Evolutionary conservation across 2,329 filamentous ascomycete species (phyloP).

Genomic region (Aschersonia sp.): DNA sequence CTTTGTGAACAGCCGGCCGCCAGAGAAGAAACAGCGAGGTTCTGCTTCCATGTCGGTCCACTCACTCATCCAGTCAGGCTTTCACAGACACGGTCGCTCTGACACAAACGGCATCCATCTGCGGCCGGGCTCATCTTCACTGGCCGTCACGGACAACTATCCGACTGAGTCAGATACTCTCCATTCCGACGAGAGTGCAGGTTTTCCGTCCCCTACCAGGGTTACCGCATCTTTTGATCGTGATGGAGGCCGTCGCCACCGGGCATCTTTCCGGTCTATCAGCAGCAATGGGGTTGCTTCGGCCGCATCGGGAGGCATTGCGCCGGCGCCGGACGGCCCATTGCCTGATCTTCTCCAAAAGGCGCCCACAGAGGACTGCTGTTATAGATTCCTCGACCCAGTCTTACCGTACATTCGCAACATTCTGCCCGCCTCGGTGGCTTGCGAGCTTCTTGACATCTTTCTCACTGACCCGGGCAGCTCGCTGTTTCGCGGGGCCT

Average conservation of each 20-base stretch:
- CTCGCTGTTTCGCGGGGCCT: slow-evolving; percentile 26
- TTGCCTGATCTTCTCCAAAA: slow-evolving; percentile 11
- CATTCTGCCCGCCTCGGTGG: slow-evolving; percentile 24
- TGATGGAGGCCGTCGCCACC: slow-evolving; percentile 1
- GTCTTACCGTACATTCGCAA: slow-evolving; percentile 22
- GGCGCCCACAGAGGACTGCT: slow-evolving; percentile 16
- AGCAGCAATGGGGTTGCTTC: slow-evolving; percentile 5
- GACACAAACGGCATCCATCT: background rate
- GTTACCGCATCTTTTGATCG: slow-evolving; percentile 2
- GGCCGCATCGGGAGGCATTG: slow-evolving; percentile 8
- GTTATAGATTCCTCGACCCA: slow-evolving; percentile 25
- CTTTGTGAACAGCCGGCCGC: background rate
- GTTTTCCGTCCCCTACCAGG: slow-evolving; percentile 13
- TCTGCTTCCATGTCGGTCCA: slow-evolving; percentile 8
- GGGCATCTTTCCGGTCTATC: slow-evolving; percentile 8
- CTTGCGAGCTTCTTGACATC: slow-evolving; percentile 31
- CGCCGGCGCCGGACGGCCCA: slow-evolving; percentile 6
- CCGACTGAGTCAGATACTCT: slow-evolving; percentile 9
- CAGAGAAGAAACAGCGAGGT: background rate
- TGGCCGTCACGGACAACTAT: slow-evolving; percentile 2
- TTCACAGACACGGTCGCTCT: slow-evolving; percentile 3
- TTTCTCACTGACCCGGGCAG: slow-evolving; percentile 30
- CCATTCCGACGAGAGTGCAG: slow-evolving; percentile 13
- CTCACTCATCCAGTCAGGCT: slow-evolving; percentile 9
- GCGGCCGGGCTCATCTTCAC: slow-evolving; percentile 2